Evolutionary conservation across 768 basidiomycete genomes (phyloP).

Genomic region (Mrakia blollopis): DNA sequence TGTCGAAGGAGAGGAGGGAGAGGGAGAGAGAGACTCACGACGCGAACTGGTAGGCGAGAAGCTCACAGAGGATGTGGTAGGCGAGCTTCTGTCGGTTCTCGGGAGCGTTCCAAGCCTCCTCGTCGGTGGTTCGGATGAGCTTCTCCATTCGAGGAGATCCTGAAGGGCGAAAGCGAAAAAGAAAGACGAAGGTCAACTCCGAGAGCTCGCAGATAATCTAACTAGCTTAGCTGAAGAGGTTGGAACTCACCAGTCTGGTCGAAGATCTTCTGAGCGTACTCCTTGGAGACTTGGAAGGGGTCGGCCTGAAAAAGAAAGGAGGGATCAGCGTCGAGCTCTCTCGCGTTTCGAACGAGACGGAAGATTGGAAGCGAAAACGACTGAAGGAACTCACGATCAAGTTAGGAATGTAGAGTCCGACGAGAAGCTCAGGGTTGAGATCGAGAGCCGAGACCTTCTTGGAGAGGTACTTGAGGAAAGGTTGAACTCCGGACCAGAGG

Average conservation of each 20-base stretch:
- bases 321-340: not conserved
- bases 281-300: slow-evolving; percentile 48
- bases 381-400: slow-evolving; percentile 53
- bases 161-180: not conserved
- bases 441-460: slow-evolving; percentile 94
- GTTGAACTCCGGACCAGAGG: slow-evolving; percentile 96
- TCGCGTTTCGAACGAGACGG: not conserved
- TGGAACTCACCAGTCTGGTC: slow-evolving; percentile 60
- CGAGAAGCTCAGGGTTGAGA: slow-evolving; percentile 87
- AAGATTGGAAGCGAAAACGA: not conserved
- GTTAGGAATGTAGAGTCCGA: slow-evolving; percentile 96
- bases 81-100: slow-evolving; percentile 89
- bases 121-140: slow-evolving; percentile 89
- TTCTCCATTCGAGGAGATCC: slow-evolving; percentile 91
- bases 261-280: slow-evolving; percentile 91
- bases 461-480: slow-evolving; percentile 60
- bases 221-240: not conserved
- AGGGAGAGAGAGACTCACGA: slow-evolving; percentile 15
- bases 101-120: slow-evolving; percentile 73
- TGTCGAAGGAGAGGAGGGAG: not conserved
- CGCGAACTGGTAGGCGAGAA: slow-evolving; percentile 92
- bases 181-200: too few relatives aligned
- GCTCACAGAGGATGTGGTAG: slow-evolving; percentile 92
- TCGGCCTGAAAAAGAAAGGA: slow-evolving; percentile 33
- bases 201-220: slow-evolving; percentile 39